Conservation (phyloP, 2,329 filamentous ascomycete genomes). For the Neocatenulostroma microsporum region DNA sequence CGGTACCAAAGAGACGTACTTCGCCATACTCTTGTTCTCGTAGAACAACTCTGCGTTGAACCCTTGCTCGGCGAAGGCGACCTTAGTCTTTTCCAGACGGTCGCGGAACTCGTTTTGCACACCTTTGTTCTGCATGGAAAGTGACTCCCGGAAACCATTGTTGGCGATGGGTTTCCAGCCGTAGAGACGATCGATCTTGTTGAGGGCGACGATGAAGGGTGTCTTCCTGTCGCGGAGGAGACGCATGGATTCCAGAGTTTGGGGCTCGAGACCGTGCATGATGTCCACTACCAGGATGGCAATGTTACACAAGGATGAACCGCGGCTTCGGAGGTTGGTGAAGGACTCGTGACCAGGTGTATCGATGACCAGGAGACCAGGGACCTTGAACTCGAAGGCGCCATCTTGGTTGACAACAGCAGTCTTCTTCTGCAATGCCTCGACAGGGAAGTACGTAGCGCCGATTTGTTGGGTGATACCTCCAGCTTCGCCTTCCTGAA, state of each 20-base stretch:
- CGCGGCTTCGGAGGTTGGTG: slow-evolving; percentile 92
- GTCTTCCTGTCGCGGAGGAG: slow-evolving; percentile 88
- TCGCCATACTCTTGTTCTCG: slow-evolving; percentile 96
- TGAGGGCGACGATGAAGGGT: slow-evolving; percentile 95
- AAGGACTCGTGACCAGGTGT: slow-evolving; percentile 99
- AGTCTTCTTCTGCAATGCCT: slow-evolving; percentile 87
- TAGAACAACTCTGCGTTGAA: slow-evolving; percentile 97
- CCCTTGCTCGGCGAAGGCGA: slow-evolving; percentile 90
- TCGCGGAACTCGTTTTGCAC: slow-evolving; percentile 93
- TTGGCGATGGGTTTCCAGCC: slow-evolving; percentile 98
- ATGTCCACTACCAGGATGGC: slow-evolving; percentile 98
- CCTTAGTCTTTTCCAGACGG: slow-evolving; percentile 80
- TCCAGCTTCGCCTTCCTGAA: slow-evolving; percentile 97
- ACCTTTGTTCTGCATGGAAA: slow-evolving; percentile 81
- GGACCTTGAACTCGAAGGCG: slow-evolving; percentile 92
- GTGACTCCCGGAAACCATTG: slow-evolving; percentile 92
- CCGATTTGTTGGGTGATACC: slow-evolving; percentile 99
- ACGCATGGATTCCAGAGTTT: slow-evolving; percentile 95
- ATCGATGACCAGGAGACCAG: slow-evolving; percentile 92
- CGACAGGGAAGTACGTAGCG: slow-evolving; percentile 97
- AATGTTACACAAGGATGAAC: slow-evolving; percentile 98
- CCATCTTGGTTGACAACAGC: slow-evolving; percentile 86
- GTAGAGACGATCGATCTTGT: slow-evolving; percentile 99
- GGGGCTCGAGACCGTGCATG: slow-evolving; percentile 97
- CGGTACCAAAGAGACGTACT: slow-evolving; percentile 88